These are phyloP conservation scores for Boletus semigastroideus DNA, from an alignment of 1,284 basidiomycete species.

Conservation along the genomic window DNA sequence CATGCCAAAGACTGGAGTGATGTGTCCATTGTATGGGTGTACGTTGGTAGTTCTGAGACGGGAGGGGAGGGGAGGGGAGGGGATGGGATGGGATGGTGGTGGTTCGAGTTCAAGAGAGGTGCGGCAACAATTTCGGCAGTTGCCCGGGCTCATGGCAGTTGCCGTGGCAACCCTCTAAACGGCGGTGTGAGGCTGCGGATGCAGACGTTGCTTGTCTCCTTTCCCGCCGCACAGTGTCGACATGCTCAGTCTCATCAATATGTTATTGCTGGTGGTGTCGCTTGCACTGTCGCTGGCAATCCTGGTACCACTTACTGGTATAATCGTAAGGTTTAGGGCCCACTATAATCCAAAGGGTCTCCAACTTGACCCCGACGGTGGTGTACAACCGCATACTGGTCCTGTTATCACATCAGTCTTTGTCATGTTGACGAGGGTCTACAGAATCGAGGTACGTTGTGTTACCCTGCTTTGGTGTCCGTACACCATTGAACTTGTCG, in stretches of 20 bases:
- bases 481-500: neutral
- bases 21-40: neutral
- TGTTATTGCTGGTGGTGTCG: conserved; percentile 48
- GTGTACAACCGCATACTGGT: conserved; percentile 72
- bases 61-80: neutral
- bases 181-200: conserved; percentile 1
- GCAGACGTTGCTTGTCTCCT: neutral
- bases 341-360: conserved; percentile 84
- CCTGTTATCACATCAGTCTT: conserved; percentile 63
- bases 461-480: neutral
- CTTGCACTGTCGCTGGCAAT: conserved; percentile 52
- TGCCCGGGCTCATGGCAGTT: conserved; percentile 28
- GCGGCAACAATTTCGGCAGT: conserved; percentile 22
- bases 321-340: conserved; percentile 71
- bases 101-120: conserved; percentile 38
- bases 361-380: conserved; percentile 77
- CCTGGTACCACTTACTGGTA: conserved; percentile 64
- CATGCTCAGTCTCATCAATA: conserved; percentile 41
- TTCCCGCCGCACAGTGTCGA: conserved; percentile 10
- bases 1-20: neutral
- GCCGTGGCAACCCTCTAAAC: conserved; percentile 22
- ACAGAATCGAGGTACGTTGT: conserved; percentile 66
- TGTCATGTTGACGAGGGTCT: conserved; percentile 72
- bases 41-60: neutral
- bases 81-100: conserved; percentile 35